phyloP scores from a whole-genome alignment of 495 filamentous ascomycete genomes.

The Thermothielavioides terrestris region DNA sequence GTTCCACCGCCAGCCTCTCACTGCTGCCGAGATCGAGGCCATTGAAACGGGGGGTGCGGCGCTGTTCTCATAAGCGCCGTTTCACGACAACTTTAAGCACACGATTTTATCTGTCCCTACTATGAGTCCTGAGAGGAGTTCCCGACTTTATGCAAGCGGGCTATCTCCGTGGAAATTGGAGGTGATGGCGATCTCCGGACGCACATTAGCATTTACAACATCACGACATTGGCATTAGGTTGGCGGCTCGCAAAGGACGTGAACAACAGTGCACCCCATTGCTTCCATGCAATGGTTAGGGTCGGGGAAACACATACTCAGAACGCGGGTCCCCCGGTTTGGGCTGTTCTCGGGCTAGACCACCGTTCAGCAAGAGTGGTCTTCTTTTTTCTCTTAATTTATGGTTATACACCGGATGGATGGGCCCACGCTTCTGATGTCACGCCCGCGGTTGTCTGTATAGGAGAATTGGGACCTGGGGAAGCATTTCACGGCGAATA shows the following conservation, averaged over 20 bases:
- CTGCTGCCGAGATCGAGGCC: slow-evolving; percentile 82
- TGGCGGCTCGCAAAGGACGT: not conserved
- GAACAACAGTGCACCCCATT: not conserved
- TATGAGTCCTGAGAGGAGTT: too few species aligned
- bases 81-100: not conserved
- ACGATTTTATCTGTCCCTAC: not conserved
- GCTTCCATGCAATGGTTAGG: too few species aligned
- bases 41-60: slow-evolving; percentile 83
- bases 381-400: too few species aligned
- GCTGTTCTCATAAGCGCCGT: slow-evolving; percentile 27
- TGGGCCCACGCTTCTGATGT: not conserved
- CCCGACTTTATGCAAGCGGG: not conserved
- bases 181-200: not conserved
- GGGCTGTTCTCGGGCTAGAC: too few species aligned
- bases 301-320: too few species aligned
- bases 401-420: not conserved
- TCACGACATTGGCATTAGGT: not conserved
- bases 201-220: not conserved
- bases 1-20: slow-evolving; percentile 68
- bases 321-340: not conserved
- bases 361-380: not conserved
- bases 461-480: not conserved
- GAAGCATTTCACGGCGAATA: not conserved
- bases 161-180: not conserved
- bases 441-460: not conserved